Evolutionary conservation across 2,329 filamentous ascomycete species (phyloP).

Genomic region (Ophiostoma piceae): DNA sequence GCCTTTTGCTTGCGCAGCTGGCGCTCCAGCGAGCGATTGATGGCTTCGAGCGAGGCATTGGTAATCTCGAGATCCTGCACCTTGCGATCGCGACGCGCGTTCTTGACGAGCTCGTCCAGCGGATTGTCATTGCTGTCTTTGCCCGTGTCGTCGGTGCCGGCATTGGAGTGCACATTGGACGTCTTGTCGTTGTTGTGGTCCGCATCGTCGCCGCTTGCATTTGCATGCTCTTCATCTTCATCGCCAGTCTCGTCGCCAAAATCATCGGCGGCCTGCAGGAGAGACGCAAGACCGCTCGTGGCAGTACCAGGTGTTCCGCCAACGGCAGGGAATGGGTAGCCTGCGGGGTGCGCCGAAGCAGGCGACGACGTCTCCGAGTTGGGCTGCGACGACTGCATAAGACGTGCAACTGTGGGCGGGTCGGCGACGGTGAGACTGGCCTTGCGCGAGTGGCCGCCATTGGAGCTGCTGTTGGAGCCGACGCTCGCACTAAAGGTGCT

Average conservation of each 20-base stretch:
- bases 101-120: conserved; percentile 73
- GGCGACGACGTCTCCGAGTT: conserved; percentile 25
- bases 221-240: background rate
- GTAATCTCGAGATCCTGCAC: conserved; percentile 95
- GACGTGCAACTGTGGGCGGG: conserved; percentile 23
- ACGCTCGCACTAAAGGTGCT: conserved; percentile 22
- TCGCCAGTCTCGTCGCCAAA: conserved; percentile 32
- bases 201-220: background rate
- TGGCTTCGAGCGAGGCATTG: conserved; percentile 89
- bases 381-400: conserved; percentile 23
- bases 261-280: conserved; percentile 53
- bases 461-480: conserved; percentile 17
- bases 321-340: conserved; percentile 14
- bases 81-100: conserved; percentile 85
- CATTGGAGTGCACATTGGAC: background rate
- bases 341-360: conserved; percentile 6
- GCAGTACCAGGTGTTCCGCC: conserved; percentile 15
- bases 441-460: conserved; percentile 37
- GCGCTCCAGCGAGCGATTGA: conserved; percentile 87
- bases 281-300: conserved; percentile 45
- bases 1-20: conserved; percentile 87
- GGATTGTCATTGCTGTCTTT: conserved; percentile 48
- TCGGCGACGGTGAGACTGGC: conserved; percentile 35
- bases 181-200: conserved; percentile 29
- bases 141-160: background rate